Evolutionary conservation across 768 basidiomycete species (phyloP), one percentile per base, ranked within the genome.

Genomic region (Pleurotus ostreatus): DNA sequence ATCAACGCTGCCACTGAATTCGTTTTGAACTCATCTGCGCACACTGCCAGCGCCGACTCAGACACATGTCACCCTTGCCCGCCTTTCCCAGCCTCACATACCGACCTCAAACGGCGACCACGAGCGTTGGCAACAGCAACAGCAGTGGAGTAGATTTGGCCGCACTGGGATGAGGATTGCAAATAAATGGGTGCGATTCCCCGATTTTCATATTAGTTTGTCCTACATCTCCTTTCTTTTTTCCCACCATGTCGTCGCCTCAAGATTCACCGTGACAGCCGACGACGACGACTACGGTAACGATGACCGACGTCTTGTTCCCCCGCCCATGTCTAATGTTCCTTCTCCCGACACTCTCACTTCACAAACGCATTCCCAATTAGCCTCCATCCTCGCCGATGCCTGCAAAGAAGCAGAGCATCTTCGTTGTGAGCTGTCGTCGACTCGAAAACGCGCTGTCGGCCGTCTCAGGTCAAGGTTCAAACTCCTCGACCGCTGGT

Each of bases 341-440:
- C 47, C 51, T 16, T 41, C 59, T 3, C 41, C 64, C 16, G 55
- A 59, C 15, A 6, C 64, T 23, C 39, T 62, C 8, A 44, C 59
- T 22, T 23, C 57, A 4, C 66, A 69, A 23, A 75, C 77, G 15
- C 74, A 82, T 61, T 70, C 82, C 1, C 77, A 80, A 57, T 82
- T 88, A 63, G 84, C 85, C 12, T 61, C 72, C 5, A 76, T 87
- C 47, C 82, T 88, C 64, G 64, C 79, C 4, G 71, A 77, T 38
- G 74, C 80, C 46, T 81, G 81, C 62, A 71, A 71, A 60, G 84
- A 87, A 45, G 65, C 70, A 37, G 85, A 87, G 9, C 11, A 52
- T 18, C 76, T 87, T 46, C 72, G 75, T 16, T 72, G 71, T 37
- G 82, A 87, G 56, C 79, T 87, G 59, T 57, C 63, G 1, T 15